Conservation (phyloP, 1,139 yeast genomes). For the Hansenula lynferdii region DNA sequence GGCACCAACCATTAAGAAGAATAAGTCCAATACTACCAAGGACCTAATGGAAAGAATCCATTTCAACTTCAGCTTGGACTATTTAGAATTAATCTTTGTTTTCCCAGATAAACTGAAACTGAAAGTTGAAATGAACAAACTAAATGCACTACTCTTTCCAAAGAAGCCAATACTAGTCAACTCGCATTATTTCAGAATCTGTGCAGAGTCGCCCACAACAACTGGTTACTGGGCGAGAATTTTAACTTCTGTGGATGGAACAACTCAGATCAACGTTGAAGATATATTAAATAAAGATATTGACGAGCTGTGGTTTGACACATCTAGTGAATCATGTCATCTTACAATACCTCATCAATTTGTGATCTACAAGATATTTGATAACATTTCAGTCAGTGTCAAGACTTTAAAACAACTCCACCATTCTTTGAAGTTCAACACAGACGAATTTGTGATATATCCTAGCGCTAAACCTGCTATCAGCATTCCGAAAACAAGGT, state of each 20-base stretch:
- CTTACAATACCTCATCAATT: slow-evolving; percentile 42
- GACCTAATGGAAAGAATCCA: slow-evolving; percentile 18
- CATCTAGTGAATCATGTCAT: slow-evolving; percentile 30
- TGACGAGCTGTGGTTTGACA: slow-evolving; percentile 30
- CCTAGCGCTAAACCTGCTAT: slow-evolving; percentile 33
- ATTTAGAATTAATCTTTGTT: slow-evolving; percentile 24
- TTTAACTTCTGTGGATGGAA: slow-evolving; percentile 35
- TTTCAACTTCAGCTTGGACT: slow-evolving; percentile 21
- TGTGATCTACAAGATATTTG: slow-evolving; percentile 56
- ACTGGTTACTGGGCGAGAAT: slow-evolving; percentile 48
- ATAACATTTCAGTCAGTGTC: slow-evolving; percentile 48
- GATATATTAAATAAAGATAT: slow-evolving; percentile 25
- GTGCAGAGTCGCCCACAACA: slow-evolving; percentile 50
- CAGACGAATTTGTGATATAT: slow-evolving; percentile 29
- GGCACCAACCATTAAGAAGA: slow-evolving; percentile 12
- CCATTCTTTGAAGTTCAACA: slow-evolving; percentile 38
- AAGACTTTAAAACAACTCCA: slow-evolving; percentile 54
- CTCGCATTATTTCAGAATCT: slow-evolving; percentile 38
- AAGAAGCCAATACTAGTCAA: slow-evolving; percentile 19
- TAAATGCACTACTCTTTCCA: slow-evolving; percentile 20
- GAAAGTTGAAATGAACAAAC: slow-evolving; percentile 39
- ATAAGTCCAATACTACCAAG: slow-evolving; percentile 5
- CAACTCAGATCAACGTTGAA: slow-evolving; percentile 20
- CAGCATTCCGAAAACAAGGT: slow-evolving; percentile 42
- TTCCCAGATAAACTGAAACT: slow-evolving; percentile 46